Base-by-base conservation (phyloP, 371 early-diverging fungal species). In the Mucor plumbeus region DNA sequence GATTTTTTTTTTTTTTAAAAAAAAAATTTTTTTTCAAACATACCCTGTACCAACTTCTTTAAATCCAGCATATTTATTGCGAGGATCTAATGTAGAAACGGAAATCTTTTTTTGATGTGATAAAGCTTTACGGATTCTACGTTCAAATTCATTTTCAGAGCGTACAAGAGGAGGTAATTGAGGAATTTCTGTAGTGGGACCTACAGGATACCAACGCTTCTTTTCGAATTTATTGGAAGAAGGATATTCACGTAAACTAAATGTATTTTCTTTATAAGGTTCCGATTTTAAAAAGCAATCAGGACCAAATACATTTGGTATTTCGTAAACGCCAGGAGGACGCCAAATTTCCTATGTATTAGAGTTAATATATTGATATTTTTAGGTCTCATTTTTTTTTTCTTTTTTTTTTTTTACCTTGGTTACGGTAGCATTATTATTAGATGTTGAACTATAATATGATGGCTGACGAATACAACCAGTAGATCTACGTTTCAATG, bases 1-100 rank as follows among this genome's bases (percentile, higher is more conserved):
- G 26, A 56, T n/a, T n/a, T n/a, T n/a, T n/a, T n/a, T n/a, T n/a
- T n/a, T n/a, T n/a, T n/a, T n/a, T n/a, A 41, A 55, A 43, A 55
- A 35, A 61, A 61, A 43, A 35, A 47, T 10, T 5, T 43, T 17
- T 47, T 48, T 39, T 10, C 21, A 15, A 15, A 43, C 64, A 69
- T 73, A 81, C 81, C 82, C 84, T 34, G 84, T 84, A 54, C 84
- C 84, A 5, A 84, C 74, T 71, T 84, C 84, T 58, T 78, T 80
- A 59, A 81, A 81, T 35, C 73, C 71, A 36, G 72, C 67, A 48
- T 84, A 84, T 61, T 80, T 75, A 68, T 77, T 76, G 35, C 76
- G 68, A 10, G 84, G 84, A 73, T 84, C 80, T 15, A 78, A 59
- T 31, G 75, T 73, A 13, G 79, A 76, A 5, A 81, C 77, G 15